These are phyloP conservation scores for Phytophthora lateralis DNA, from an alignment of 352 stramenopile species.

Conservation along the genomic window DNA sequence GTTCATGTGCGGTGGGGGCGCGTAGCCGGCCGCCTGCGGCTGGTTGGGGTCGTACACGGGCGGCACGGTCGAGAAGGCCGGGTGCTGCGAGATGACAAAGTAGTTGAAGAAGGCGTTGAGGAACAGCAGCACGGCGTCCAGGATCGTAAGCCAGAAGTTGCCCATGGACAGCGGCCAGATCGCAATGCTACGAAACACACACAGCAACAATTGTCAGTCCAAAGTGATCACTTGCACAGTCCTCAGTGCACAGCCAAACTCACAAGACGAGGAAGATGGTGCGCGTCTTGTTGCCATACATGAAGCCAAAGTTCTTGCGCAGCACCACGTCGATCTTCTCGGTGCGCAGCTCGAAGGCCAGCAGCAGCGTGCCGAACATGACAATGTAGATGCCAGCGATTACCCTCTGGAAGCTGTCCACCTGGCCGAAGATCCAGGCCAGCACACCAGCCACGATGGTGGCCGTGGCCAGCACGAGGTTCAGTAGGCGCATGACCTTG, in stretches of 20 bases:
- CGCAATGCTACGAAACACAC: conserved; percentile 77
- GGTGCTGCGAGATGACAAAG: conserved; percentile 88
- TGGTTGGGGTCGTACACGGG: conserved; percentile 33
- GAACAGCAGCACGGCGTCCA: conserved; percentile 88
- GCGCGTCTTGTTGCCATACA: conserved; percentile 90
- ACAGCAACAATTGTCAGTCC: conserved; percentile 34
- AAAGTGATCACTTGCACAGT: not conserved
- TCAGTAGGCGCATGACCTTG: conserved; percentile 77
- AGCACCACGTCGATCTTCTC: conserved; percentile 81
- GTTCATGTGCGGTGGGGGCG: conserved; percentile 21
- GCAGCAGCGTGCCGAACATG: conserved; percentile 78
- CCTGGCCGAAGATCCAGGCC: conserved; percentile 82
- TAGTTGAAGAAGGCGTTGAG: conserved; percentile 92
- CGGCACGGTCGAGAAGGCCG: conserved; percentile 57
- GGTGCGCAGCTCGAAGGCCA: conserved; percentile 86
- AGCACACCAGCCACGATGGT: conserved; percentile 75
- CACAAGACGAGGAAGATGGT: conserved; percentile 91
- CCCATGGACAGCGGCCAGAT: conserved; percentile 91
- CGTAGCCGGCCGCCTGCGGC: conserved; percentile 26
- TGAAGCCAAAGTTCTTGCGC: conserved; percentile 89
- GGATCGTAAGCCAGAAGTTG: conserved; percentile 90
- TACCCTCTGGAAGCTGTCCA: conserved; percentile 78
- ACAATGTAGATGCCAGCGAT: conserved; percentile 90
- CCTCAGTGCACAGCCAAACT: conserved; percentile 19
- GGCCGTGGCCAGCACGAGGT: conserved; percentile 73